A percentile compares a stretch with the other conserved stretches of the same genome.
Conservation (phyloP, 106 monocot species). For the Iris macrosiphon region DNA sequence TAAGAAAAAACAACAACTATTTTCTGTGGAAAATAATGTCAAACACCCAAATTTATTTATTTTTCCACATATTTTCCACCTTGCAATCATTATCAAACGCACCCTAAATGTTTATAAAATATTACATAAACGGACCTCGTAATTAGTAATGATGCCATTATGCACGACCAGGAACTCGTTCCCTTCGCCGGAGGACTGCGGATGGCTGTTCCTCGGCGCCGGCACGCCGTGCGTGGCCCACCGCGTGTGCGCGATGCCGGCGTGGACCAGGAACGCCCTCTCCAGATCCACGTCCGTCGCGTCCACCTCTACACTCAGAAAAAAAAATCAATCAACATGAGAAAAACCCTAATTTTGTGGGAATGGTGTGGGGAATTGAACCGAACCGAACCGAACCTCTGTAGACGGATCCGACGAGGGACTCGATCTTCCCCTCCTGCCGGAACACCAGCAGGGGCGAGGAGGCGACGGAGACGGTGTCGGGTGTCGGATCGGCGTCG, state of each 20-base stretch:
- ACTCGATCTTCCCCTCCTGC: conserved; percentile 95
- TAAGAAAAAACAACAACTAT: no score
- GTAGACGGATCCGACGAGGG: conserved; percentile 86
- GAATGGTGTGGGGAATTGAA: no score
- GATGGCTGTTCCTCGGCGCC: conserved; percentile 94
- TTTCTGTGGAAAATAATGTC: no score
- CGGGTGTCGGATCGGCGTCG: conserved; percentile 80
- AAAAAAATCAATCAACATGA: no score
- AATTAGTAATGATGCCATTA: conserved; percentile 99
- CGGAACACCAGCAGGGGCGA: conserved; percentile 80
- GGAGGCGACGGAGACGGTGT: no score
- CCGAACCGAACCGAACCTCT: conserved; percentile 56
- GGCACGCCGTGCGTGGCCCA: conserved; percentile 99
- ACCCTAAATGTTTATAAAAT: no score
- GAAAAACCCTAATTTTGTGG: no score
- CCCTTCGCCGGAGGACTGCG: conserved; percentile 70
- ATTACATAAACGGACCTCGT: conserved; percentile 72
- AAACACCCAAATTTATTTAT: no score
- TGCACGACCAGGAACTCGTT: conserved; percentile 96
- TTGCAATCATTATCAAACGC: no score
- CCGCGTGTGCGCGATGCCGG: conserved; percentile 95
- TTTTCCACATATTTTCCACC: no score
- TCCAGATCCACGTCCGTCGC: conserved; percentile 62
- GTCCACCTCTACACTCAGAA: conserved; percentile 74
- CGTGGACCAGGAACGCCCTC: conserved; percentile 63